These are phyloP conservation scores for Fragaria nilgerrensis DNA, from an alignment of 306 rosid species.

Conservation along the genomic window DNA sequence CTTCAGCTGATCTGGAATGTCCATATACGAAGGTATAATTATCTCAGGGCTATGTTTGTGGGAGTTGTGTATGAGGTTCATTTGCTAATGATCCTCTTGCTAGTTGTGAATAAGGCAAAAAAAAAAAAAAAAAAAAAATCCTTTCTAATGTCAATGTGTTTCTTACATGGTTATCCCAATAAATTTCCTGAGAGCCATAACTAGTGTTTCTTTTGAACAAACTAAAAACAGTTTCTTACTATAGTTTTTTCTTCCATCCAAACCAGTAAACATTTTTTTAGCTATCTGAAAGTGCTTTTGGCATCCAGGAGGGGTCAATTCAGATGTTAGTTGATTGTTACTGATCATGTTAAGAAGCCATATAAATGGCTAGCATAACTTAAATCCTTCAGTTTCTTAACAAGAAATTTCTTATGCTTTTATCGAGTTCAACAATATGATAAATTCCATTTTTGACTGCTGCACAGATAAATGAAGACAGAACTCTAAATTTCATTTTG, in stretches of 20 bases:
- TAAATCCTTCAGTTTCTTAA: conserved; percentile 25
- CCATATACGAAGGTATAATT: conserved; percentile 43
- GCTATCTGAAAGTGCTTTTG: neutral
- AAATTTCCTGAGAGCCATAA: neutral
- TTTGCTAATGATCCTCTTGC: neutral
- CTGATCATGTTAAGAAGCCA: neutral
- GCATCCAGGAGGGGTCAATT: neutral
- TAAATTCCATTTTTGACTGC: conserved; percentile 39
- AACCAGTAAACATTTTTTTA: neutral
- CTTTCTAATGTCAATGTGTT: neutral
- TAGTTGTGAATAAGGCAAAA: too few species aligned
- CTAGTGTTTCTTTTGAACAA: neutral
- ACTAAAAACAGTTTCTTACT: neutral
- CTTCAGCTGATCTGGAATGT: conserved; percentile 29
- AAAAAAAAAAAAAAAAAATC: neutral
- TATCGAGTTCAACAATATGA: conserved; percentile 27
- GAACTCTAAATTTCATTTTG: conserved; percentile 68
- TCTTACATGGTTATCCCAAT: neutral
- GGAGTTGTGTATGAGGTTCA: neutral
- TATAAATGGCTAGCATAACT: neutral
- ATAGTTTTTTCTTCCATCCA: neutral
- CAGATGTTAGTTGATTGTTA: neutral
- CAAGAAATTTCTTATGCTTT: conserved; percentile 20
- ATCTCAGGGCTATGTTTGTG: neutral
- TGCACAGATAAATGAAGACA: conserved; percentile 58